A percentile compares a stretch with the other conserved stretches of the same genome.
Conservation (phyloP, 106 monocot species). For the Dendrobium officinale region DNA sequence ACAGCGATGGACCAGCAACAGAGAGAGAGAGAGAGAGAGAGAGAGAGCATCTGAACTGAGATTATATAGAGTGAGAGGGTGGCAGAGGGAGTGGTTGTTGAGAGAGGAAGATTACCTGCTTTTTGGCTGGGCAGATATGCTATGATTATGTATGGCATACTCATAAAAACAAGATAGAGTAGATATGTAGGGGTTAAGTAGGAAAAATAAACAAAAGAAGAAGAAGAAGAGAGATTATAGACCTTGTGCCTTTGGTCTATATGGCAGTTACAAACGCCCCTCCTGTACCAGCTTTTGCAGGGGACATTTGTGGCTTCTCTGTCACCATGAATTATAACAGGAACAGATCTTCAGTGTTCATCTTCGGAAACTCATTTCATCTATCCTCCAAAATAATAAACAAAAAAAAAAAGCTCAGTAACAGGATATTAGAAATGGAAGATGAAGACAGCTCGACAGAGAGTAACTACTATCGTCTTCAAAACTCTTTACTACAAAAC, state of each 20-base stretch:
- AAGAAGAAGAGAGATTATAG: background rate
- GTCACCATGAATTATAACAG: background rate
- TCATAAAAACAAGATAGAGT: background rate
- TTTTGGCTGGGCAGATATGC: slow-evolving; percentile 7
- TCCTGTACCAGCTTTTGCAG: slow-evolving; percentile 1
- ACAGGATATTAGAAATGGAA: background rate
- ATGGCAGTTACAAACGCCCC: slow-evolving; percentile 6
- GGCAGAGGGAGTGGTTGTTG: background rate
- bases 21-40: slow-evolving; percentile 1
- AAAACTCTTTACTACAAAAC: background rate
- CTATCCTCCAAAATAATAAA: background rate
- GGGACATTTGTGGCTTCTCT: background rate
- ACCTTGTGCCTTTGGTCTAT: background rate
- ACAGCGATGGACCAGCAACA: slow-evolving; percentile 1
- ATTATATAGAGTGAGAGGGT: background rate
- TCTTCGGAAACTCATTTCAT: background rate
- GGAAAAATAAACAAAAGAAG: background rate
- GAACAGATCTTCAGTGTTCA: background rate
- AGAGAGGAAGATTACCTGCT: slow-evolving; percentile 5
- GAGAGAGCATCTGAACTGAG: slow-evolving; percentile 8
- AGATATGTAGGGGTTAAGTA: background rate
- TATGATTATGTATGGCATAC: slow-evolving; percentile 4
- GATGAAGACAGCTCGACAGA: background rate
- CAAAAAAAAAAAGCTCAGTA: background rate
- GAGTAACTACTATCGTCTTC: background rate